Base-by-base conservation (phyloP, 805 yeast species). In the Tetrapisispora phaffii region DNA sequence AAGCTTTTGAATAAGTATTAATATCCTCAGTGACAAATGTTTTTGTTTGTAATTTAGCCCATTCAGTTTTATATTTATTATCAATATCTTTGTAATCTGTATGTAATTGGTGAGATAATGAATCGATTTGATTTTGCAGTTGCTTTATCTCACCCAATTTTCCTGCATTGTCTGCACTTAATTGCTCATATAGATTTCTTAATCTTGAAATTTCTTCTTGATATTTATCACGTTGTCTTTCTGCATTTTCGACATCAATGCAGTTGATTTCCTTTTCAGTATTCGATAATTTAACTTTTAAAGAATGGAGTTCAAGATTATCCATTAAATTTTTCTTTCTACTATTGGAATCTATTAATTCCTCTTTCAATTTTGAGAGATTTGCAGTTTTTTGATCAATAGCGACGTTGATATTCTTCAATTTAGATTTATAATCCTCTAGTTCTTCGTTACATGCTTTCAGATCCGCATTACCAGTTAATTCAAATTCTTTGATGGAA, bases 121-220 rank as follows among this genome's bases (percentile, higher is more conserved):
- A 66, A 20, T 63, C 63, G 5, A 82, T 72, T 55, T 88, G 96
- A 51, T 79, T 86, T 40, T 79, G 77, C 49, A 93, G 70, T 57
- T 90, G 97, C 48, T 79, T 80, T 34, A 85, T 74, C 61, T 90
- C 97, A 19, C 98, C 99, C 20, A 78, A 62, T 53, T 81, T 83
- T 12, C 87, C 80, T 3, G 95, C 84, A 53, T 84, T 79, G 42
- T 69, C 70, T 1, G 88, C 73, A 48, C 79, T 82, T 35, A 84
- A 60, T 4, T 63, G 64, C 15, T 84, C 72, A 44, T 79, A 76
- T 33, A 66, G 58, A 15, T 68, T 66, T 45, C 74, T 66, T 31
- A 88, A 63, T n/a, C 59, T 53, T 36, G 65, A 61, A 2, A 88
- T 74, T 47, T 76, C 73, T 10, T 69, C 63, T 53, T 84, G 82